Evolutionary conservation across 2,329 filamentous ascomycete species (phyloP).

Genomic region (Amauroascus verrucosus): DNA sequence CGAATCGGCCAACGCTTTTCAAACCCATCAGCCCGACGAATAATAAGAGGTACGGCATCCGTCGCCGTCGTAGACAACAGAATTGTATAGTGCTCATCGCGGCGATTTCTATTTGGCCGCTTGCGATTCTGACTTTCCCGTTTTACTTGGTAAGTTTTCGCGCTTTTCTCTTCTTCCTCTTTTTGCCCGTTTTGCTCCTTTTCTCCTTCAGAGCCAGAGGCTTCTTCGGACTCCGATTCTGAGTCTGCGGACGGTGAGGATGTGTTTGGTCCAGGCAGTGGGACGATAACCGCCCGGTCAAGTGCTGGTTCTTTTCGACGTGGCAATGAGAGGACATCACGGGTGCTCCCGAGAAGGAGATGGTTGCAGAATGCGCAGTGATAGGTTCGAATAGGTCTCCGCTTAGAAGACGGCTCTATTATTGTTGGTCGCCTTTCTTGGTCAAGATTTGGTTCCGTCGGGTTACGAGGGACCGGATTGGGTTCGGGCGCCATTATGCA

Average conservation of each 20-base stretch:
- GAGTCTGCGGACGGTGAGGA: conserved; percentile 16
- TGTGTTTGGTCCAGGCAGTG: conserved; percentile 30
- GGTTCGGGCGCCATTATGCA: not conserved
- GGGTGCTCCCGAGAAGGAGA: conserved; percentile 52
- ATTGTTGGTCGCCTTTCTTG: not conserved
- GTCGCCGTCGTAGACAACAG: conserved; percentile 41
- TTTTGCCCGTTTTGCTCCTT: conserved; percentile 8
- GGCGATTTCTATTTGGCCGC: not conserved
- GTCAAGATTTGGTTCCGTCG: not conserved
- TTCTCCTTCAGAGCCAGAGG: conserved; percentile 10
- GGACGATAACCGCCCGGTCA: conserved; percentile 50
- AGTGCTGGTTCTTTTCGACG: conserved; percentile 40
- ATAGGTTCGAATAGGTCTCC: conserved; percentile 41
- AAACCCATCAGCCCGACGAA: conserved; percentile 53
- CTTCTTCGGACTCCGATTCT: conserved; percentile 12
- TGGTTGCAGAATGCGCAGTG: conserved; percentile 56
- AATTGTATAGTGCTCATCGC: conserved; percentile 37
- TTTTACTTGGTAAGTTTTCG: not conserved
- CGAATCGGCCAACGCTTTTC: conserved; percentile 53
- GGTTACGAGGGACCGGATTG: not conserved
- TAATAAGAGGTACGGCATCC: conserved; percentile 42
- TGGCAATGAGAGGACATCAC: conserved; percentile 44
- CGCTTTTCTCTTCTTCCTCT: conserved; percentile 15
- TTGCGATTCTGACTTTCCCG: not conserved
- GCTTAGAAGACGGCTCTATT: not conserved